Percentiles rank a stretch among this genome's conserved stretches.
Conservation (phyloP, 2,329 filamentous ascomycete species). For the Verruconis gallopava region DNA sequence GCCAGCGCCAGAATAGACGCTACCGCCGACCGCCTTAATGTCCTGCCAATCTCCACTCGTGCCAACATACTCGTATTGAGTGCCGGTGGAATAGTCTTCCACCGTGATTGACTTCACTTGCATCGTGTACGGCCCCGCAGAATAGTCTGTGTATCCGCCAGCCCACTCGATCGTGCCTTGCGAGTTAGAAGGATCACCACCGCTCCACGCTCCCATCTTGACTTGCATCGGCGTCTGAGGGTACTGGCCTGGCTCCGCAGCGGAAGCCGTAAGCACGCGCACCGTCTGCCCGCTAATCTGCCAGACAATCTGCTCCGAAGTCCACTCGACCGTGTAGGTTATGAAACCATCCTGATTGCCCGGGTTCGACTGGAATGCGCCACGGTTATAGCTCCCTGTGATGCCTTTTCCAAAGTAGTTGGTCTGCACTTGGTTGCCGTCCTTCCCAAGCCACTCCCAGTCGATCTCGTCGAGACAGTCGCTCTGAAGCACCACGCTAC, state of each 20-base stretch:
- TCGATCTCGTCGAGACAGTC: conserved; percentile 94
- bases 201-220: conserved; percentile 85
- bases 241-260: conserved; percentile 60
- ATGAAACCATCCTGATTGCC: conserved; percentile 64
- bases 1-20: conserved; percentile 50
- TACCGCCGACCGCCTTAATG: conserved; percentile 68
- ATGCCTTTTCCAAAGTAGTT: conserved; percentile 97
- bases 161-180: conserved; percentile 84
- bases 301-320: conserved; percentile 72
- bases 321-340: conserved; percentile 91
- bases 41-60: conserved; percentile 66
- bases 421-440: conserved; percentile 67
- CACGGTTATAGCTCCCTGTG: conserved; percentile 75
- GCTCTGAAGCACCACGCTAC: conserved; percentile 79
- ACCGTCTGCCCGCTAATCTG: conserved; percentile 66
- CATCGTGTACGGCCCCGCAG: conserved; percentile 76
- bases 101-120: conserved; percentile 61
- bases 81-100: conserved; percentile 87
- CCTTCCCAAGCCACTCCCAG: conserved; percentile 84
- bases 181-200: conserved; percentile 69
- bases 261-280: conserved; percentile 56
- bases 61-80: conserved; percentile 70
- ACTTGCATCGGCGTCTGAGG: conserved; percentile 93
- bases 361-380: conserved; percentile 58
- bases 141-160: conserved; percentile 72